Base-by-base conservation (phyloP, 805 yeast species). In the Candida pseudofarinosa region DNA sequence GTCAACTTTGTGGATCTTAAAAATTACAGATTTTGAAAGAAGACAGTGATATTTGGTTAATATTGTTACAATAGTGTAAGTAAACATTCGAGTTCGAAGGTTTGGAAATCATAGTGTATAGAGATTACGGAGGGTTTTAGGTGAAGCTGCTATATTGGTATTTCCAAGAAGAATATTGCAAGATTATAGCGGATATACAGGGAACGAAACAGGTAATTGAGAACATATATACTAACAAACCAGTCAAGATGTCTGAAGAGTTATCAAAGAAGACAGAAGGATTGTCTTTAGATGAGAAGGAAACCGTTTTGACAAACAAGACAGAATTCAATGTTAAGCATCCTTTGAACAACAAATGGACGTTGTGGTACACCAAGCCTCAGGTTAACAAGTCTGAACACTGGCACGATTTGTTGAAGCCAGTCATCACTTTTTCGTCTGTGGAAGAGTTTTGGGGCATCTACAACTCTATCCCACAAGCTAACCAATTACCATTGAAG, bases 371-470 rank as follows among this genome's bases (percentile, higher is more conserved):
- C 77, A 87, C 96, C 46, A 89, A 89, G 73, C 98, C 99, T 48
- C 83, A 88, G 47, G 80, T 81, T 47, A 85, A 82, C 59, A 75
- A 73, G 51, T 72, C 73, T 52, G 96, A 88, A 69, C 81, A 88
- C 57, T 91, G 98, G 98, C 79, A 88, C 42, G 96, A 90, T 59
- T 77, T 89, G 52, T 77, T 93, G 60, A 89, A 89, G 72, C 95
- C 96, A 44, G 95, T 93, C 40, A 91, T 89, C 54, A 80, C 95
- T 18, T 88, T 93, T 57, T 78, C 82, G 42, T 81, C 96, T n/a
- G 98, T 93, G 40, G 99, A 93, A 73, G 97, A 91, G 67, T 93
- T 93, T 73, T 93, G 99, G 99, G 99, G 98, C 19, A 85, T 91
- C 52, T 86, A 81, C 75, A 90, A 93, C 68, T 85, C 95, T 35